Evolutionary conservation across 2,329 filamentous ascomycete species (phyloP), one percentile per base, ranked within the genome.

Genomic region (Curvularia sp.): DNA sequence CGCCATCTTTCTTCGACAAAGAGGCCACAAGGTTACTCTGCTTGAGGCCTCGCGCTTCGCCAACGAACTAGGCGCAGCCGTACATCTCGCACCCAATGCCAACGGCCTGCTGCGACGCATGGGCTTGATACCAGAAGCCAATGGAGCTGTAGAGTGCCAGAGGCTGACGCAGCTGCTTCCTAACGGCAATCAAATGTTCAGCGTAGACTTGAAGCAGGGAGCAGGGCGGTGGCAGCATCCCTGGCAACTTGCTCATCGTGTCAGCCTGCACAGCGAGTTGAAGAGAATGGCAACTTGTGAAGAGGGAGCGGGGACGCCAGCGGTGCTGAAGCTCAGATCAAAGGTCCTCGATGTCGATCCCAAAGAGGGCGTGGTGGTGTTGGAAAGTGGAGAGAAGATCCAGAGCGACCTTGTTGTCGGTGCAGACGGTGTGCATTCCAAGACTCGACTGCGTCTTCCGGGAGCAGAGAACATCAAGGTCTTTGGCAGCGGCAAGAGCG

Each of bases 41-140:
- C 59, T 73, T 30, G 72, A 75, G 63, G 82, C 85, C 67, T 87
- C 85, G 0, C 76, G 77, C 1, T 82, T 88, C 33, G 81, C 82
- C 15, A 82, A 78, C 50, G 86, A 88, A 70, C 75, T 80, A 1
- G 87, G 86, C 0, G 86, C 87, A 3, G 86, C 86, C 0, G 81
- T 89, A n/a, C 86, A 89, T 65, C 70, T 89, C 4, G 82, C 84
- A 0, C 86, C 88, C 0, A 90, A 89, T 65, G 77, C 82, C 2
- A 87, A 88, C 69, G 84, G 85, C 0, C 72, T 89, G 2, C 75
- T 89, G 4, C 72, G 74, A 10, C 73, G 79, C 31, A 71, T 83
- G 49, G 81, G 82, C 0, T 62, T 84, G 1, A 70, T 74, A 49
- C 75, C 79, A 0, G 76, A 79, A 54, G 69, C 71, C 0, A 76